A percentile compares a stretch with the other conserved stretches of the same genome.
Conservation (phyloP, 176 grass and related monocot genomes). For the Phoenix roebelenii region DNA sequence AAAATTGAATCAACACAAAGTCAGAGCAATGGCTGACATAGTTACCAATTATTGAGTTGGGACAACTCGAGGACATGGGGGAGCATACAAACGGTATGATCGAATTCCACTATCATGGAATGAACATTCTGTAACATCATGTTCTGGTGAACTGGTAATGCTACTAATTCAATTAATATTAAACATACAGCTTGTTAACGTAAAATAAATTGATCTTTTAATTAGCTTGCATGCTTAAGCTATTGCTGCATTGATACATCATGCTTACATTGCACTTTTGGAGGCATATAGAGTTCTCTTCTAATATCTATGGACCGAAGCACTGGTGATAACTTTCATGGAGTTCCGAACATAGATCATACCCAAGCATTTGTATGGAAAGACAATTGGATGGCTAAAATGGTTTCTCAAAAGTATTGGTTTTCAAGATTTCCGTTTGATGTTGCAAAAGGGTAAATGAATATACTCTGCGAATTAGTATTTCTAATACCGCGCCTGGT, state of each 20-base stretch:
- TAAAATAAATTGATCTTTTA: no score
- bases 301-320: conserved; percentile 27
- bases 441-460: conserved; percentile 81
- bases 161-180: no score
- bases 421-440: conserved; percentile 94
- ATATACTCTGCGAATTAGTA: not conserved
- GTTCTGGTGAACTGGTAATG: conserved; percentile 83
- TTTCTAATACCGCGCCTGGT: no score
- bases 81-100: conserved; percentile 78
- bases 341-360: conserved; percentile 93
- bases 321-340: conserved; percentile 63
- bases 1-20: conserved; percentile 56
- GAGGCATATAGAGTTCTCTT: not conserved
- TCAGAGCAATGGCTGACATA: conserved; percentile 90
- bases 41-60: conserved; percentile 96
- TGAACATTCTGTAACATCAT: conserved; percentile 87
- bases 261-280: not conserved
- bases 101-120: conserved; percentile 86
- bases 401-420: conserved; percentile 65
- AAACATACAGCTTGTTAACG: no score
- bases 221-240: no score
- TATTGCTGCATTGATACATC: not conserved
- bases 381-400: conserved; percentile 67
- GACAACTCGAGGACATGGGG: conserved; percentile 64
- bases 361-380: conserved; percentile 84